Conservation (phyloP, 23 red algal species). For the Gracilaria domingensis region DNA sequence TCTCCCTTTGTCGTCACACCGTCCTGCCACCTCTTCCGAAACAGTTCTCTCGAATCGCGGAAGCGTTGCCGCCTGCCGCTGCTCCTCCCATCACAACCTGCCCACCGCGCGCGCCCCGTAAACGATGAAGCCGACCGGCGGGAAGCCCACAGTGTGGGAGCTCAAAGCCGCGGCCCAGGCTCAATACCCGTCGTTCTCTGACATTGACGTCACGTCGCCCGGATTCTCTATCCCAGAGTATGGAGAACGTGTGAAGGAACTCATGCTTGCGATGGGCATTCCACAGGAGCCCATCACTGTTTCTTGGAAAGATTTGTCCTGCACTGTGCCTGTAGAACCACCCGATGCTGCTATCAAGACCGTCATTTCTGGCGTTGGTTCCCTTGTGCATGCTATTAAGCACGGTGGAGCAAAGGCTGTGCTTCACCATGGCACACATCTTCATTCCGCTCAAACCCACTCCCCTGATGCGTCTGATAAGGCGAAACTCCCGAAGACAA, state of each 20-base stretch:
- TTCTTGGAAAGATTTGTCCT: conserved; percentile 47
- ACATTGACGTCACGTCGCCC: conserved; percentile 37
- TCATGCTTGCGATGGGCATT: conserved; percentile 32
- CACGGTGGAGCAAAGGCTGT: conserved; percentile 36
- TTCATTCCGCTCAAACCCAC: not conserved
- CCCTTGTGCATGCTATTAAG: not conserved
- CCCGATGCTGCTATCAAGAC: conserved; percentile 30
- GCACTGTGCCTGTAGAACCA: conserved; percentile 31
- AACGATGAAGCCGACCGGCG: not conserved
- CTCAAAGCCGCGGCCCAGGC: not conserved
- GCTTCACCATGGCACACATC: not conserved
- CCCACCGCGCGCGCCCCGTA: too few species aligned
- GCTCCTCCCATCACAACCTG: not conserved
- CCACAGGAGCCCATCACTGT: conserved; percentile 36
- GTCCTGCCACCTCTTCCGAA: not conserved
- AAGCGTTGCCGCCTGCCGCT: not conserved
- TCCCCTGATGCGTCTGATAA: not conserved
- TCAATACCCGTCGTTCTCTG: conserved; percentile 21
- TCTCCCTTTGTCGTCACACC: not conserved
- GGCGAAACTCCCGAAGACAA: not conserved
- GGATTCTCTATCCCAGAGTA: conserved; percentile 25
- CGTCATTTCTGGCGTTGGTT: conserved; percentile 28
- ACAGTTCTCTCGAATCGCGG: not conserved
- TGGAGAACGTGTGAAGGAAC: not conserved
- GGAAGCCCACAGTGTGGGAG: conserved; percentile 13